A percentile compares a stretch with the other conserved stretches of the same genome.
Conservation (phyloP, 1,284 basidiomycete genomes). For the Puccinia horiana region DNA sequence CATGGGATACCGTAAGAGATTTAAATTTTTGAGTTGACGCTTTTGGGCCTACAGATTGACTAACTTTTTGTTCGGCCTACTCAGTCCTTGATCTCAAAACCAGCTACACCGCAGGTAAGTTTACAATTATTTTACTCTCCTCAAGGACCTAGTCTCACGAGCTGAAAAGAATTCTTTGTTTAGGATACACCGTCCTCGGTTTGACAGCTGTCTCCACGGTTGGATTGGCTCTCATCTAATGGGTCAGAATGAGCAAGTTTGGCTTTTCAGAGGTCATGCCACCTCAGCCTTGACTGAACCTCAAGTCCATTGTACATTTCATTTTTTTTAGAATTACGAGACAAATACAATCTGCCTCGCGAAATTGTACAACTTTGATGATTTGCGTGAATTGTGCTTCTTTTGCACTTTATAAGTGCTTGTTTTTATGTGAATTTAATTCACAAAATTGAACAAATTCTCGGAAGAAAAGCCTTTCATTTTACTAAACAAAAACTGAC, state of each 20-base stretch:
- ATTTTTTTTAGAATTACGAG: not conserved
- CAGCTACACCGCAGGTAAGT: slow-evolving; percentile 65
- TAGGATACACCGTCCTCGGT: slow-evolving; percentile 79
- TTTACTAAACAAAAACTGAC: no score
- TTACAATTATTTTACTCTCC: not conserved
- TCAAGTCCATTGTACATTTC: slow-evolving; percentile 2
- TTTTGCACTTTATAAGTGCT: not conserved
- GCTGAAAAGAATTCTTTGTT: not conserved
- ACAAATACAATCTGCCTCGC: not conserved
- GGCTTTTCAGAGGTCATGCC: not conserved
- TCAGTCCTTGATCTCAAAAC: slow-evolving; percentile 77
- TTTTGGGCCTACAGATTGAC: slow-evolving; percentile 10
- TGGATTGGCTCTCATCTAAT: slow-evolving; percentile 61
- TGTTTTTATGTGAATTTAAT: no score
- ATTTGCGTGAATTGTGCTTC: not conserved
- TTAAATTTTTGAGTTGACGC: not conserved
- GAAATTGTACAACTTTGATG: slow-evolving; percentile 14
- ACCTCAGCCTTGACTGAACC: not conserved
- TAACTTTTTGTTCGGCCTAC: not conserved
- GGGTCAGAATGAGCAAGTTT: not conserved
- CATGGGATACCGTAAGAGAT: slow-evolving; percentile 75
- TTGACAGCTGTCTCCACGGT: slow-evolving; percentile 74
- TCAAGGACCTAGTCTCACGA: not conserved
- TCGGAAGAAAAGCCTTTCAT: no score
- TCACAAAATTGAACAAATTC: no score